Evolutionary conservation across 2,329 filamentous ascomycete species (phyloP).

Genomic region (Aureobasidium sp.): DNA sequence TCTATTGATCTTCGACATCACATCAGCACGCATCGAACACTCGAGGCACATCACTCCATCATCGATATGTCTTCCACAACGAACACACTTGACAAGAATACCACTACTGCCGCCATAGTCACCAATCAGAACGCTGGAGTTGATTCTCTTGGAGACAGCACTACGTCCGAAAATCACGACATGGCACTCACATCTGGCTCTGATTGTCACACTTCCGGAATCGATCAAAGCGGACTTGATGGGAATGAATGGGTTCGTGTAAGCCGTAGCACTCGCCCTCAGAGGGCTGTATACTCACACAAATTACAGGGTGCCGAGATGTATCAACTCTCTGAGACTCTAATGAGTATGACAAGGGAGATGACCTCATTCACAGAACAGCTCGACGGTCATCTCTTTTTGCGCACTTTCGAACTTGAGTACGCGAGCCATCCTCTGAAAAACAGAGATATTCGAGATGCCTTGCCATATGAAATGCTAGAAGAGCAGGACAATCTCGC

Average conservation of each 20-base stretch:
- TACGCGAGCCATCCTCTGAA: too few relatives aligned
- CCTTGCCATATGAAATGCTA: too few relatives aligned
- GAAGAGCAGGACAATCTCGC: too few relatives aligned
- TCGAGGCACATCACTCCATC: neutral
- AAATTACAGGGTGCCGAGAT: too few relatives aligned
- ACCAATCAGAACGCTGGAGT: neutral
- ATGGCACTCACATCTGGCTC: neutral
- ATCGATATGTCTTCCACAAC: neutral
- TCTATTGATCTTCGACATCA: neutral
- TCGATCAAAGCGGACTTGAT: neutral
- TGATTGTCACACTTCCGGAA: neutral
- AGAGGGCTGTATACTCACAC: neutral
- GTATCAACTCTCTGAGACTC: too few relatives aligned
- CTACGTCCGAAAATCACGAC: neutral
- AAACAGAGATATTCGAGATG: too few relatives aligned
- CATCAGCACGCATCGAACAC: neutral
- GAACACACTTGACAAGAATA: neutral
- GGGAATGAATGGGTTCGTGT: neutral
- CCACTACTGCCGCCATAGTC: neutral
- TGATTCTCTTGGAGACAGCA: neutral
- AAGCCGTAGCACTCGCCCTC: neutral
- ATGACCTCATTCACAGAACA: too few relatives aligned
- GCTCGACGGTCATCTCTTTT: too few relatives aligned
- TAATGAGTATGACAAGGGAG: too few relatives aligned
- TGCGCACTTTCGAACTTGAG: too few relatives aligned